Conservation (phyloP, 768 basidiomycete species). For the Phaeotremella skinneri region DNA sequence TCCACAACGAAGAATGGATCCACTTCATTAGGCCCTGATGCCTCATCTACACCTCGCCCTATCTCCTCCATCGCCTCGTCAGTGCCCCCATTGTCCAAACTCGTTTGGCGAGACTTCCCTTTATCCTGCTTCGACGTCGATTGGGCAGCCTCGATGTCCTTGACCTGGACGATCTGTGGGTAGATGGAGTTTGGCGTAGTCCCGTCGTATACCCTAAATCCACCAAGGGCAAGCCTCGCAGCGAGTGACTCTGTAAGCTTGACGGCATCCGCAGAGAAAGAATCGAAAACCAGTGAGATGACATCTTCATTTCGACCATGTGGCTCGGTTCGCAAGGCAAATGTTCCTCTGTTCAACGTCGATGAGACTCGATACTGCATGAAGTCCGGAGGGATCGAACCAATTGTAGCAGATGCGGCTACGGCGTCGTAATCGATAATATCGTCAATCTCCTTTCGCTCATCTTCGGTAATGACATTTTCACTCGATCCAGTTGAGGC, state of each 20-base stretch:
- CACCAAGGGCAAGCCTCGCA: slow-evolving; percentile 76
- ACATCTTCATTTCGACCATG: slow-evolving; percentile 65
- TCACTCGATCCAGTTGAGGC: slow-evolving; percentile 52
- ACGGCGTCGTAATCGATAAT: slow-evolving; percentile 87
- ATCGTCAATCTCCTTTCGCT: slow-evolving; percentile 83
- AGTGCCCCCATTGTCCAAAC: slow-evolving; percentile 30
- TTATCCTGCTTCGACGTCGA: slow-evolving; percentile 9
- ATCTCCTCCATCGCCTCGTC: slow-evolving; percentile 23
- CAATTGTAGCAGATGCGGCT: slow-evolving; percentile 66
- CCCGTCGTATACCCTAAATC: slow-evolving; percentile 86
- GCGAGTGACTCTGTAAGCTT: slow-evolving; percentile 87
- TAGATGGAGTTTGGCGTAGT: slow-evolving; percentile 76
- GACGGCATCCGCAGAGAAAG: slow-evolving; percentile 75
- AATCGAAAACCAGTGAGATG: slow-evolving; percentile 80
- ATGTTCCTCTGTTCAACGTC: slow-evolving; percentile 81
- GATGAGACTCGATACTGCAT: slow-evolving; percentile 72
- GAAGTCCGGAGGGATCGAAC: slow-evolving; percentile 68
- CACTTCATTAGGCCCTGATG: slow-evolving; percentile 52
- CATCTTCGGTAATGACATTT: slow-evolving; percentile 75
- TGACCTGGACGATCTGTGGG: slow-evolving; percentile 85
- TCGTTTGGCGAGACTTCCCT: slow-evolving; percentile 26
- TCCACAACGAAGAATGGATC: slow-evolving; percentile 80
- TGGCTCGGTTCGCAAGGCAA: slow-evolving; percentile 74
- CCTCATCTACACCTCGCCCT: slow-evolving; percentile 16
- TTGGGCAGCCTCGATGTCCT: slow-evolving; percentile 52